Conservation (phyloP, 2,329 filamentous ascomycete genomes). For the Metarhizium robertsii region DNA sequence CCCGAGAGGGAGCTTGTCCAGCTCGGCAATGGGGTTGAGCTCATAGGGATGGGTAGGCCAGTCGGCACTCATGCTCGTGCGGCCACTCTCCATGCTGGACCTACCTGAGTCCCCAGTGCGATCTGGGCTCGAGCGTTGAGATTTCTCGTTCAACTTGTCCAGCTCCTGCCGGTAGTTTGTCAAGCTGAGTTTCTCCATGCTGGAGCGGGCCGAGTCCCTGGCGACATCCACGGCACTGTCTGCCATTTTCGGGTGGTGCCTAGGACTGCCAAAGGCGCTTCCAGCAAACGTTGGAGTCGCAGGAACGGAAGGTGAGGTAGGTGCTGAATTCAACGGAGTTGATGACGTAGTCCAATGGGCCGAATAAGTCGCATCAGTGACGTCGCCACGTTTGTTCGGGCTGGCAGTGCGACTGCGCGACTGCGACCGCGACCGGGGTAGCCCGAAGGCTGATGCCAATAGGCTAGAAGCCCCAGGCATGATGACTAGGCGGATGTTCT, state of each 20-base stretch:
- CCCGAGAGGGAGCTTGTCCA: conserved; percentile 26
- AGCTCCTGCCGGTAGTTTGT: conserved; percentile 14
- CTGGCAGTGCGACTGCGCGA: conserved; percentile 10
- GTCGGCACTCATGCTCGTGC: conserved; percentile 26
- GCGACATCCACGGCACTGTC: conserved; percentile 23
- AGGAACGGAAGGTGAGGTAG: conserved; percentile 7
- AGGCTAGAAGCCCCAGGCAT: conserved; percentile 22
- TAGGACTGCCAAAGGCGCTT: conserved; percentile 13
- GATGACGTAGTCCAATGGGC: conserved; percentile 6
- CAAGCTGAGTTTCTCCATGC: conserved; percentile 16
- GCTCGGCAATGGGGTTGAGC: conserved; percentile 28
- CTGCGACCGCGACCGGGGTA: conserved; percentile 17
- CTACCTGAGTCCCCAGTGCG: conserved; percentile 15
- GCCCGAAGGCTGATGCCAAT: conserved; percentile 24
- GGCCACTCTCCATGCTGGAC: conserved; percentile 23
- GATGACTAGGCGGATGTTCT: not conserved
- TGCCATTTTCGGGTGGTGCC: conserved; percentile 17
- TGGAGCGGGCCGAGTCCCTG: conserved; percentile 19
- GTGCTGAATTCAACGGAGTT: conserved; percentile 6
- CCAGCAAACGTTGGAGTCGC: not conserved
- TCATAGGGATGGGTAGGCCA: conserved; percentile 30
- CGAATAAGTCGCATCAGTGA: conserved; percentile 9
- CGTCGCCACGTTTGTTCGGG: conserved; percentile 8
- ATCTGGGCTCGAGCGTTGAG: conserved; percentile 17
- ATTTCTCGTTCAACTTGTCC: conserved; percentile 8